Evolutionary conservation across 805 yeast genomes (phyloP).

Genomic region (Kluyveromyces starmeri): DNA sequence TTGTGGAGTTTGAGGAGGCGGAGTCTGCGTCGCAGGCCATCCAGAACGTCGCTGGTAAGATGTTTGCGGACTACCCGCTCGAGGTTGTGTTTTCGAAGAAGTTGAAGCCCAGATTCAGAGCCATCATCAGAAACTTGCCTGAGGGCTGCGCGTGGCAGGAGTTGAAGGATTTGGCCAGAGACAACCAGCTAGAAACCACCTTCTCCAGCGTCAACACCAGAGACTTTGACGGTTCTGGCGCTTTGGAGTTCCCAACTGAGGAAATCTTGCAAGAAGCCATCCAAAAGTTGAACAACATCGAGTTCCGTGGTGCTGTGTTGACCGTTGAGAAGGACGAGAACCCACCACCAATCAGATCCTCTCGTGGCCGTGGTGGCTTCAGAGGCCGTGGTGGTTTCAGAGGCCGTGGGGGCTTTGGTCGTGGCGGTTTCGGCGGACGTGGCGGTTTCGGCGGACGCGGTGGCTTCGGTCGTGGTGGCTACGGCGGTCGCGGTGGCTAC

Average conservation of each 20-base stretch:
- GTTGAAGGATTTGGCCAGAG: slow-evolving; percentile 82
- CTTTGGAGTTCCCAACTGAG: slow-evolving; percentile 43
- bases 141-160: slow-evolving; percentile 82
- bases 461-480: slow-evolving; percentile 27
- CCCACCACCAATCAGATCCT: slow-evolving; percentile 38
- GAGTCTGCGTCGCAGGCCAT: slow-evolving; percentile 71
- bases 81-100: slow-evolving; percentile 35
- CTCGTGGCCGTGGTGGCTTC: slow-evolving; percentile 37
- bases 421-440: slow-evolving; percentile 38
- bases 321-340: slow-evolving; percentile 69
- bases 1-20: slow-evolving; percentile 71
- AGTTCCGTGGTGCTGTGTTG: slow-evolving; percentile 60
- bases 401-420: slow-evolving; percentile 36
- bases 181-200: slow-evolving; percentile 57
- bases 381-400: slow-evolving; percentile 42
- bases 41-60: slow-evolving; percentile 63
- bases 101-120: slow-evolving; percentile 65
- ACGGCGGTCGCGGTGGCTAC: slow-evolving; percentile 29
- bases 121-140: slow-evolving; percentile 60
- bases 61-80: slow-evolving; percentile 46
- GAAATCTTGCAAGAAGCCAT: slow-evolving; percentile 73
- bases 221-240: slow-evolving; percentile 40
- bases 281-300: slow-evolving; percentile 59
- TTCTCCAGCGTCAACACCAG: slow-evolving; percentile 42
- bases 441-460: slow-evolving; percentile 34